Evolutionary conservation across 1,284 basidiomycete genomes (phyloP), one percentile per base, ranked within the genome.

Genomic region (Megacollybia platyphylla): DNA sequence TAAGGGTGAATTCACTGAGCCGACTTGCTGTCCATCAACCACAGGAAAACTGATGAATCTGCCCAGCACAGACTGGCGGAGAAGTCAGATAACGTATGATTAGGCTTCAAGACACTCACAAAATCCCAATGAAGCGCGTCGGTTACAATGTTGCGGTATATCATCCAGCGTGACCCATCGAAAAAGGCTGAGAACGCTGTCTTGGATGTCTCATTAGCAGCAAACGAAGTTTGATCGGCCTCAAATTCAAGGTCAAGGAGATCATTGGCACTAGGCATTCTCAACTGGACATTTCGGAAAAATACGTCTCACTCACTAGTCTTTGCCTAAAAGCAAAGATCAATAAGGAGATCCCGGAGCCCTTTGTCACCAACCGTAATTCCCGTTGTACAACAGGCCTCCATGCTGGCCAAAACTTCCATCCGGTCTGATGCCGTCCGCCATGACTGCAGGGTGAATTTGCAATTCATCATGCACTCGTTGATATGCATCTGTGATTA

Each of bases 21-120:
- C 9, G 31, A 58, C 72, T 44, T 49, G 78, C 76, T 81, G 78
- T 7, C 59, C 48, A 51, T 80, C 76, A 7, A 61, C 56, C 0
- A 77, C 71, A 0, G 77, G 72, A 53, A 80, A 77, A 41, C 68
- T 73, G 49, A 82, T 70, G 49, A 81, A 76, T 3, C 79, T 69
- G 8, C 75, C 73, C 10, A 80, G 55, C 8, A 64, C 70, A 48
- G 9, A 9, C 15, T 15, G 15, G 15, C 15, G 15, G 24, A 29
- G 15, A 13, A 7, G 18, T 10, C 18, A 29, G 18, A 36, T 5
- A 5, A 57, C 75, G 52, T 49, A 80, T 77, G 15, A 15, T 15
- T 15, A 15, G 15, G 15, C 15, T 15, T 15, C 15, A 15, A 15
- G 15, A 15, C 15, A 15, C 15, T 15, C 15, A 15, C 15, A 50